Evolutionary conservation across 805 yeast genomes (phyloP).

Genomic region (Metschnikowia lunata): DNA sequence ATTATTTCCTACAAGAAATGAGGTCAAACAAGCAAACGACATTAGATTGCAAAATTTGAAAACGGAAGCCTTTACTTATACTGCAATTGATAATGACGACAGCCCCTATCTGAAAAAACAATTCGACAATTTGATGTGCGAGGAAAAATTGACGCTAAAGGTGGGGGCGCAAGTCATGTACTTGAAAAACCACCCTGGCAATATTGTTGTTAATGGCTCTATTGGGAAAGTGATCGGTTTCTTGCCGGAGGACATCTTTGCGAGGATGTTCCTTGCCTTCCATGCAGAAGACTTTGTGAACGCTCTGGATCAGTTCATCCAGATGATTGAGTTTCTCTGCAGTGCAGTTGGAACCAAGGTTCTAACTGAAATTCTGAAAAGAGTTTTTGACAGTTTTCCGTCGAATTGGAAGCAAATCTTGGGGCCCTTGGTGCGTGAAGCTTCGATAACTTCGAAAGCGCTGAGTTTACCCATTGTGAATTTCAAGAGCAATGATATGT

Average conservation of each 20-base stretch:
- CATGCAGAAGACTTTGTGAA: conserved; percentile 12
- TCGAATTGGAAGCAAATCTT: conserved; percentile 13
- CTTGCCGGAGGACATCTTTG: conserved; percentile 18
- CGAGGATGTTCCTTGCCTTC: conserved; percentile 8
- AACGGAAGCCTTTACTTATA: conserved; percentile 41
- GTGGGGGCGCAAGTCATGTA: conserved; percentile 81
- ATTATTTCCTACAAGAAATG: conserved; percentile 65
- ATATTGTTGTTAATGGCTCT: conserved; percentile 70
- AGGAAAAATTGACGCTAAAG: conserved; percentile 53
- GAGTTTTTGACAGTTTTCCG: conserved; percentile 7
- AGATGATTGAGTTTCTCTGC: conserved; percentile 9
- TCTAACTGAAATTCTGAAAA: conserved; percentile 5
- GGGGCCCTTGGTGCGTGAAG: conserved; percentile 10
- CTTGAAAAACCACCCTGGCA: conserved; percentile 64
- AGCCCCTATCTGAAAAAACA: conserved; percentile 36
- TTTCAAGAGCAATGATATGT: conserved; percentile 37
- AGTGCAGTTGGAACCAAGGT: conserved; percentile 8
- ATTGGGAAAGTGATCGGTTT: conserved; percentile 65
- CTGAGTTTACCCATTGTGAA: conserved; percentile 42
- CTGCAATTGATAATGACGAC: conserved; percentile 54
- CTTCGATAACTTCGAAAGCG: conserved; percentile 2
- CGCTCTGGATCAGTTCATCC: conserved; percentile 9
- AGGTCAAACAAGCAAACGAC: conserved; percentile 65
- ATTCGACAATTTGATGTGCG: conserved; percentile 70
- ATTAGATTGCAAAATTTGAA: conserved; percentile 43